Evolutionary conservation across 805 yeast species (phyloP), one percentile per base, ranked within the genome.

Genomic region (Saccharomycopsis vini): DNA sequence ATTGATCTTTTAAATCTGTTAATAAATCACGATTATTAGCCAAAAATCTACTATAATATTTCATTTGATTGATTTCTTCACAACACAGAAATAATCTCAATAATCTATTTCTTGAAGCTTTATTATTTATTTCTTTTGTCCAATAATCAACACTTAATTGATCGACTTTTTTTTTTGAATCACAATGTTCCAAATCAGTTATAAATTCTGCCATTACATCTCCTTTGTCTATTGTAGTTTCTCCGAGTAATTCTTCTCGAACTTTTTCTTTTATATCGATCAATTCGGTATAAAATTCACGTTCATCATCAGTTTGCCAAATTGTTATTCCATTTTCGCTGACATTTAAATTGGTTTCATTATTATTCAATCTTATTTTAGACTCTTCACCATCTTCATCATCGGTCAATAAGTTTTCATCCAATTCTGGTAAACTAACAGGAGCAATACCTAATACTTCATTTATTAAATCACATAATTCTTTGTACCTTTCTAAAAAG

Each of bases 81-180:
- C 70, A 63, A 19, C 73, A 75, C 4, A 68, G 61, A 44, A 85
- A 72, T 54, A 75, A 76, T 42, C 70, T 72, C 39, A 75, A 54
- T 5, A 88, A 56, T 51, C 86, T 66, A 50, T 76, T 73, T 39
- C 69, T 72, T 0, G 94, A 77, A 0, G 92, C 88, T 57, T 81
- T 85, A 54, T 83, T 84, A 56, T 80, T 73, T 20, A 86, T 60
- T 6, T 60, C 61, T n/a, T 60, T 50, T 3, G 49, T 42, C 73
- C 81, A 73, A 57, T 73, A 80, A 6, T 64, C 66, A 13, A 56
- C 47, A 1, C 70, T 72, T 4, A 72, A 58, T 3, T 62, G 59
- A 46, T 79, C 82, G 16, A 80, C 61, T 16, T 71, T 78, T 38
- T 68, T 64, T 6, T 67, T 73, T 1, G 72, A 63, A 3, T 61